Percentiles rank a stretch among this genome's conserved stretches.
These are phyloP conservation scores for Venturia carpophila DNA, from an alignment of 2,329 filamentous ascomycete genomes.

Conservation along the genomic window DNA sequence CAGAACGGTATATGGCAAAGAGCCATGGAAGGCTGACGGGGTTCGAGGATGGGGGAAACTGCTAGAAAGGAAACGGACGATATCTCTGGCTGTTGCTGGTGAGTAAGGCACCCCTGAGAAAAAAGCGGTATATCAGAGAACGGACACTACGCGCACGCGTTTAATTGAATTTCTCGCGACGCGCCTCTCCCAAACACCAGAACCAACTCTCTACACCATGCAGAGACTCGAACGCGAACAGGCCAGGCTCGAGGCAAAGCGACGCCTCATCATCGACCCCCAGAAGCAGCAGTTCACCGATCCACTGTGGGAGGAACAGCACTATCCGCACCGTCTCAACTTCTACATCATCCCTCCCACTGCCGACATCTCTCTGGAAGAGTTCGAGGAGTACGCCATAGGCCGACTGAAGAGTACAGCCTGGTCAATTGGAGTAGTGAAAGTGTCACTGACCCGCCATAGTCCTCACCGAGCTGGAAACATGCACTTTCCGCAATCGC, in stretches of 20 bases:
- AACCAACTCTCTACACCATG: slow-evolving; percentile 7
- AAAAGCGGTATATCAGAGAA: background rate
- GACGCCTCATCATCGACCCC: slow-evolving; percentile 66
- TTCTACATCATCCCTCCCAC: slow-evolving; percentile 86
- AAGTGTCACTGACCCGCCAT: slow-evolving; percentile 21
- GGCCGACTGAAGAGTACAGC: slow-evolving; percentile 68
- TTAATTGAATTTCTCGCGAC: background rate
- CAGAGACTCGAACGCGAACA: slow-evolving; percentile 19
- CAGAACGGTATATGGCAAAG: background rate
- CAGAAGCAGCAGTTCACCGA: slow-evolving; percentile 82
- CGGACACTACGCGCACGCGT: background rate
- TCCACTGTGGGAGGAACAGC: slow-evolving; percentile 64
- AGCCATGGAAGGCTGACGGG: background rate
- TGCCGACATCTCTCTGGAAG: slow-evolving; percentile 87
- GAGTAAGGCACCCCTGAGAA: no score
- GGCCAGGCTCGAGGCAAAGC: slow-evolving; percentile 52
- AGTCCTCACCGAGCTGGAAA: slow-evolving; percentile 85
- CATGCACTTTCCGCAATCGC: slow-evolving; percentile 91
- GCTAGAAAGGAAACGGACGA: no score
- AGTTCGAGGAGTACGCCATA: slow-evolving; percentile 99
- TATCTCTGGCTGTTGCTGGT: no score
- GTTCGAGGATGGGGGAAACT: background rate
- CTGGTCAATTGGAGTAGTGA: background rate
- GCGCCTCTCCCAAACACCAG: background rate
- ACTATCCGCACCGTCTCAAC: slow-evolving; percentile 82